Percentiles rank a stretch among this genome's conserved stretches.
These are phyloP conservation scores for Vigna reflexopilosa DNA, from an alignment of 306 rosid genomes.

Conservation along the genomic window DNA sequence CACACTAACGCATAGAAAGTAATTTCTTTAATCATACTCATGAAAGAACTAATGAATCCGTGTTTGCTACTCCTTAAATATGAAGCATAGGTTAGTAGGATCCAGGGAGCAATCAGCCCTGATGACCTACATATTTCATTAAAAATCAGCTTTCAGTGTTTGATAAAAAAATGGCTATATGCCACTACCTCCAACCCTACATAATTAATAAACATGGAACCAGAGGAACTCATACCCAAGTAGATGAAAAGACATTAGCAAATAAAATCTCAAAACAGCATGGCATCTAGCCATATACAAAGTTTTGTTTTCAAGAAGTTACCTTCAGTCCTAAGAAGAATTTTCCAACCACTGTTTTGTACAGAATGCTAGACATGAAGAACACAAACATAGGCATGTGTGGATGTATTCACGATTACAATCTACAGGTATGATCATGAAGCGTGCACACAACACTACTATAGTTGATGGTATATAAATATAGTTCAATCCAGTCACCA, in stretches of 20 bases:
- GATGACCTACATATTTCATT: constrained; percentile 1
- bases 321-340: not conserved
- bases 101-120: not conserved
- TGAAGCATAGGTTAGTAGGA: not conserved
- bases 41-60: not conserved
- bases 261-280: constrained; percentile 13
- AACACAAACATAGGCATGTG: not conserved
- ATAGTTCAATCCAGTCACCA: constrained; percentile 18
- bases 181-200: no score
- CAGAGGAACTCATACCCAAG: no score
- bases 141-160: no score
- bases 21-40: not conserved
- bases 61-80: constrained; percentile 8
- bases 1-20: not conserved
- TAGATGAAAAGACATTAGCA: constrained; percentile 6
- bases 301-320: constrained; percentile 1
- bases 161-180: no score
- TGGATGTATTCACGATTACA: constrained; percentile 11
- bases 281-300: not conserved
- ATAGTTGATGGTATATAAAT: not conserved
- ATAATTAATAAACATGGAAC: no score
- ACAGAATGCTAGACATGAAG: not conserved
- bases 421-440: constrained; percentile 3
- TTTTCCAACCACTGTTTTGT: not conserved
- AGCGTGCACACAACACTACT: not conserved